These are phyloP conservation scores for Scedosporium boydii DNA, from an alignment of 2,329 filamentous ascomycete genomes.

Conservation along the genomic window DNA sequence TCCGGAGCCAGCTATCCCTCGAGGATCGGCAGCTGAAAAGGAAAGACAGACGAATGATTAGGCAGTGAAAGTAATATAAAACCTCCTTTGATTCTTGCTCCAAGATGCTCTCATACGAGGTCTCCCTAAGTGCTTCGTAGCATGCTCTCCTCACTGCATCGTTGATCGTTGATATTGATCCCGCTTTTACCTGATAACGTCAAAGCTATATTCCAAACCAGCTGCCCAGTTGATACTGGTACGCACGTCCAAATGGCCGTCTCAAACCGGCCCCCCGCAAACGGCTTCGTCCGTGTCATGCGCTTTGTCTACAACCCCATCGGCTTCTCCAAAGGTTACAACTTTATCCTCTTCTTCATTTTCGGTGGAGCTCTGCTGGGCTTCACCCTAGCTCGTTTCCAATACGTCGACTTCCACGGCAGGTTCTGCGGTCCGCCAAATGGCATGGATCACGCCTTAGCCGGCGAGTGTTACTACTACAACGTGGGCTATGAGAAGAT, in stretches of 20 bases:
- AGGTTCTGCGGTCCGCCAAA: constrained; percentile 15
- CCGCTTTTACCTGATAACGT: too few species aligned
- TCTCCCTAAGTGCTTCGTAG: too few species aligned
- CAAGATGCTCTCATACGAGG: too few species aligned
- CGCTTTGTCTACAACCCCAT: constrained; percentile 14
- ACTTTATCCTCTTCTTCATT: constrained; percentile 18
- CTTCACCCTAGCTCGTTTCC: constrained; percentile 37
- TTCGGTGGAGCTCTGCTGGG: constrained; percentile 31
- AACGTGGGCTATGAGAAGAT: constrained; percentile 17
- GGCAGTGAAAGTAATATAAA: too few species aligned
- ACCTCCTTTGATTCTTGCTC: too few species aligned
- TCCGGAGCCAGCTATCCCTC: too few species aligned
- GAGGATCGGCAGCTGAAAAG: too few species aligned
- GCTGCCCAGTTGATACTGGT: too few species aligned
- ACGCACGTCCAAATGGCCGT: neutral
- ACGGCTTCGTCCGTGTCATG: constrained; percentile 12
- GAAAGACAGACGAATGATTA: too few species aligned
- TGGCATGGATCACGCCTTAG: constrained; percentile 8
- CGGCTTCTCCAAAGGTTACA: constrained; percentile 14
- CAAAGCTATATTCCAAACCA: too few species aligned
- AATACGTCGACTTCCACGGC: constrained; percentile 35
- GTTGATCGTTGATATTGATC: too few species aligned
- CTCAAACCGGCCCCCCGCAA: constrained; percentile 9
- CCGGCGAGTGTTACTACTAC: constrained; percentile 31
- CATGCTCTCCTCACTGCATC: too few species aligned